Evolutionary conservation across 2,329 filamentous ascomycete species (phyloP), one percentile per base, ranked within the genome.

Genomic region (Hymenoscyphus albidus): DNA sequence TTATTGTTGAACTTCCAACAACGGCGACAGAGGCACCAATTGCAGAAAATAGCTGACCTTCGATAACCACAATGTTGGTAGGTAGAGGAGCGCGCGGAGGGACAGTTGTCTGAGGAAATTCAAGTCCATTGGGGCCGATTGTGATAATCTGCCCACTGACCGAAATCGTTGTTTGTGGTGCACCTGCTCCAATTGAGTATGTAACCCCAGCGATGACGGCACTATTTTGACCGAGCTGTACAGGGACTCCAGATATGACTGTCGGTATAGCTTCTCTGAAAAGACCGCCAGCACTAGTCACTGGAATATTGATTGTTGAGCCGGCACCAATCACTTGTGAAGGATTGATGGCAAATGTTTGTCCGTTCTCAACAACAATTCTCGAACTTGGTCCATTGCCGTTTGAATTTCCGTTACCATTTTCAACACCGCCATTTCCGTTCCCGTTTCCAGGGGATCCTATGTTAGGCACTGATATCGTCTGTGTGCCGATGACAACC

Each of bases 291-390:
- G 58, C 59, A 3, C n/a, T 54, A 18, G 62, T 63, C 18, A 18
- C 65, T 31, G 70, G 70, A 56, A 73, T 64, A 16, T 63, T 54
- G 12, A 75, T 57, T 4, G 65, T 63, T 9, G 69, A 64, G 7
- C 65, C 44, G 22, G 68, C 67, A 35, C 66, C 70, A 48, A 71
- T 64, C 6, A 75, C 65, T 56, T 71, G 64, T 38, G 68, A 70
- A 16, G 73, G 69, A 40, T 70, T 66, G 9, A 76, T 61, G 3
- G 70, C 71, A 42, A 74, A 74, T 6, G 66, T 65, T 57, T 74
- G 66, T 12, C 69, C 68, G 9, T 64, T 67, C 44, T 68, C 67
- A 4, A 71, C 71, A 22, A 75, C 60, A 5, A 63, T 66, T 51
- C 35, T 42, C 35, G 42, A 54, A 12, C 31, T 42, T 22, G 42